These are phyloP conservation scores for Capillidium heterosporum DNA, from an alignment of 371 early-diverging fungal species.

Conservation along the genomic window DNA sequence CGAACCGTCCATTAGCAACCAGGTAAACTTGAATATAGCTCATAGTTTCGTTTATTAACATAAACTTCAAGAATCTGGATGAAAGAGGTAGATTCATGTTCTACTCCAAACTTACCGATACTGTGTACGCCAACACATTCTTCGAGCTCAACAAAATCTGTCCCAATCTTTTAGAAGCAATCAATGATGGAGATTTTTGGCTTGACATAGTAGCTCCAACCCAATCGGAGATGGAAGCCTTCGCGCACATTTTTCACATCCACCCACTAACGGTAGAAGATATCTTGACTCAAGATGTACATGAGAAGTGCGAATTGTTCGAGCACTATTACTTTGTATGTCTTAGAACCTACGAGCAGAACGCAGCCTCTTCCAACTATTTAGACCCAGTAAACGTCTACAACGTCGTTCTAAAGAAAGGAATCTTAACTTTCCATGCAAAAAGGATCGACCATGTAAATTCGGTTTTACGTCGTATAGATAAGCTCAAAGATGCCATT, in stretches of 20 bases:
- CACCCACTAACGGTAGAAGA: constrained; percentile 87
- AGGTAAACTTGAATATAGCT: neutral
- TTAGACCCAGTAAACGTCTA: constrained; percentile 62
- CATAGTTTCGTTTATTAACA: neutral
- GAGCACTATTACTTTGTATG: constrained; percentile 78
- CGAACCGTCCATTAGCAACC: no score
- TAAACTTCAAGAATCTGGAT: constrained; percentile 3
- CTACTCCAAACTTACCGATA: constrained; percentile 26
- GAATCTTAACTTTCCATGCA: constrained; percentile 66
- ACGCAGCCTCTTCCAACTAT: constrained; percentile 37
- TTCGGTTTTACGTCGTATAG: no score
- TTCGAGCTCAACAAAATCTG: constrained; percentile 8
- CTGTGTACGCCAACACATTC: constrained; percentile 23
- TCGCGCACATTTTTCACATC: constrained; percentile 37
- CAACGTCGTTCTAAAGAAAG: constrained; percentile 59
- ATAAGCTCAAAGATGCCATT: constrained; percentile 39
- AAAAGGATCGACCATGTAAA: constrained; percentile 42
- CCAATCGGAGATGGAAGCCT: constrained; percentile 49
- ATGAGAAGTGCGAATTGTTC: constrained; percentile 87
- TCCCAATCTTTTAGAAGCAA: constrained; percentile 9
- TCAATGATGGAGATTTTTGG: constrained; percentile 55
- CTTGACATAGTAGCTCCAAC: constrained; percentile 68
- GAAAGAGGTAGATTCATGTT: constrained; percentile 24
- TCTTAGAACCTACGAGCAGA: constrained; percentile 55
- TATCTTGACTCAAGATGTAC: constrained; percentile 68